Conservation (phyloP, 2,329 filamentous ascomycete genomes). For the Fusarium anthophilum region DNA sequence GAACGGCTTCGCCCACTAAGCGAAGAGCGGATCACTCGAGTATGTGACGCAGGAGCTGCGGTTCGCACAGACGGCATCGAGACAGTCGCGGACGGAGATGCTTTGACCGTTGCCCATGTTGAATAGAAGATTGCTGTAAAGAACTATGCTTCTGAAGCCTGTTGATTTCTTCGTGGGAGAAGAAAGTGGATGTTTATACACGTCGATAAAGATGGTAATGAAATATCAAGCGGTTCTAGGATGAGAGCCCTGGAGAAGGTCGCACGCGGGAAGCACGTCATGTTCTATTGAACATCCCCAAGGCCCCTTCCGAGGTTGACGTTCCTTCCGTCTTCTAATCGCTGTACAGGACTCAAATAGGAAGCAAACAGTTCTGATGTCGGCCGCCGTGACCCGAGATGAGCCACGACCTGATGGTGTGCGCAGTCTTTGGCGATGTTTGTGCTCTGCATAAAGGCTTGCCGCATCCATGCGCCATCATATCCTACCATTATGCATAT, state of each 20-base stretch:
- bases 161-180: background rate
- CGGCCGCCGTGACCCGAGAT: background rate
- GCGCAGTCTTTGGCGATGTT: background rate
- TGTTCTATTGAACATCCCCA: background rate
- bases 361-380: background rate
- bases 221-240: background rate
- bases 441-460: background rate
- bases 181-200: background rate
- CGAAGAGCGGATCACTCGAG: conserved; percentile 54
- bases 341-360: background rate
- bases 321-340: background rate
- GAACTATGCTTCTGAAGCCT: no score
- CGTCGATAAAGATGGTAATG: background rate
- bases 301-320: background rate
- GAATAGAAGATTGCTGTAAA: background rate
- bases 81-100: conserved; percentile 55
- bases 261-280: background rate
- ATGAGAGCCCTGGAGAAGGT: background rate
- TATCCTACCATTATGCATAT: rapidly evolving
- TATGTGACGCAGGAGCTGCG: conserved; percentile 58
- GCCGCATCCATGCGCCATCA: background rate
- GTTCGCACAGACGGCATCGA: conserved; percentile 57
- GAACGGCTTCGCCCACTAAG: conserved; percentile 61
- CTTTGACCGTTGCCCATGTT: conserved; percentile 57
- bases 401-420: background rate